phyloP scores from a whole-genome alignment of 2,329 filamentous ascomycete genomes.

The Paecilomyces fulvus region DNA sequence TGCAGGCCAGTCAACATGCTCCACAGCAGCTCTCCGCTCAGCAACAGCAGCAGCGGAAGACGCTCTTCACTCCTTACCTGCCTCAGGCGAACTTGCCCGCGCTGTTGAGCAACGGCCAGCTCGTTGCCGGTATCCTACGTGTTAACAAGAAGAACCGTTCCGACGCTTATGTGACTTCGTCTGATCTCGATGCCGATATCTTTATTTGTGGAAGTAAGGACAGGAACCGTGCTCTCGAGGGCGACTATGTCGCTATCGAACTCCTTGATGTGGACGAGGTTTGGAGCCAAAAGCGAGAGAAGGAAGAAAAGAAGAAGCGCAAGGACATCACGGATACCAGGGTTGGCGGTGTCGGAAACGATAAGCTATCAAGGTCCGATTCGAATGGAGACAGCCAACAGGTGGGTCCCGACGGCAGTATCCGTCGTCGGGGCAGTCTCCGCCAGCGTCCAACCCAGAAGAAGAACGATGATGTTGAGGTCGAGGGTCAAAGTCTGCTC shows the following conservation, averaged over 20 bases:
- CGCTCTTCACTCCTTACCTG: slow-evolving; percentile 93
- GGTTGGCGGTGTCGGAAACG: slow-evolving; percentile 57
- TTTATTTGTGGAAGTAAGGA: slow-evolving; percentile 99
- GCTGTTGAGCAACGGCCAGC: slow-evolving; percentile 79
- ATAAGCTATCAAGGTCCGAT: slow-evolving; percentile 51
- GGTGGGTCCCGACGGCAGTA: slow-evolving; percentile 64
- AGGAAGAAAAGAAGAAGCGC: slow-evolving; percentile 99
- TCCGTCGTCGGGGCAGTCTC: slow-evolving; percentile 87
- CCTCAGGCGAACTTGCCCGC: slow-evolving; percentile 90
- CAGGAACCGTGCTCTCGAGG: slow-evolving; percentile 90
- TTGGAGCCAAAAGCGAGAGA: slow-evolving; percentile 97
- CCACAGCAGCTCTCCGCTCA: slow-evolving; percentile 51
- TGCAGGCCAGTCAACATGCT: slow-evolving; percentile 62
- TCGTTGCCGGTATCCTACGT: slow-evolving; percentile 90
- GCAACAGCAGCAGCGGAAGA: slow-evolving; percentile 75
- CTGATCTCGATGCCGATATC: slow-evolving; percentile 93
- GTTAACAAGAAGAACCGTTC: slow-evolving; percentile 99
- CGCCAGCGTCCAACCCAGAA: slow-evolving; percentile 96
- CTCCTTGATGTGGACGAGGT: slow-evolving; percentile 97
- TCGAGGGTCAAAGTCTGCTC: slow-evolving; percentile 92
- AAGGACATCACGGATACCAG: slow-evolving; percentile 96
- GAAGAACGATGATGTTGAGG: slow-evolving; percentile 99
- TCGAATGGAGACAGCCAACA: slow-evolving; percentile 56
- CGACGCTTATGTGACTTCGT: slow-evolving; percentile 92
- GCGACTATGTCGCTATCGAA: slow-evolving; percentile 90